Conservation (phyloP, 257 asterid genomes). For the Solanum chilense region DNA sequence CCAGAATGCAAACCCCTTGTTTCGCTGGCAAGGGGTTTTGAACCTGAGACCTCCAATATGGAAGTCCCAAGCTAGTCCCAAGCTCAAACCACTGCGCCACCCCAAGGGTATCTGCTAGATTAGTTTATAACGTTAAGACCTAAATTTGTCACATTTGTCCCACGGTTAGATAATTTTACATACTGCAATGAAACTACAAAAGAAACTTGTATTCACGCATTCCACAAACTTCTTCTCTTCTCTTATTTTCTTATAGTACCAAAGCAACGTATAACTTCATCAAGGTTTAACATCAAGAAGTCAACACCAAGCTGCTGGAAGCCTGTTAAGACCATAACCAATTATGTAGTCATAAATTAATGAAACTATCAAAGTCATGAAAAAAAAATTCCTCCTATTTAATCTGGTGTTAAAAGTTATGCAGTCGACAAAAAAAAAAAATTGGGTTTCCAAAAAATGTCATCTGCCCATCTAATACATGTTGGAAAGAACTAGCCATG, state of each 20-base stretch:
- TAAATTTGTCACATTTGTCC: not conserved
- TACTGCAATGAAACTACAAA: not conserved
- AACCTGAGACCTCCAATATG: not conserved
- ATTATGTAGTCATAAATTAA: not conserved
- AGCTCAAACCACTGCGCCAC: not conserved
- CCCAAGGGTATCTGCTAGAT: not conserved
- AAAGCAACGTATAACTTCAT: not conserved
- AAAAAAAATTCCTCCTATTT: not conserved
- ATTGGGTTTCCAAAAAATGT: not conserved
- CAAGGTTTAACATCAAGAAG: not conserved
- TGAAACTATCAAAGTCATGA: not conserved
- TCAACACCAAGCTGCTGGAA: not conserved
- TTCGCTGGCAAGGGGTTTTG: not conserved
- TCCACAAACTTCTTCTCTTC: not conserved
- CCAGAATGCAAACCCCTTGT: not conserved
- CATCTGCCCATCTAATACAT: not conserved
- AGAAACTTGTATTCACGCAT: not conserved
- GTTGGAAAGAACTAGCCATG: not conserved
- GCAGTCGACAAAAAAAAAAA: not conserved
- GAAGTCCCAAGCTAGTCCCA: not conserved
- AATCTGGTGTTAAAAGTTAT: not conserved
- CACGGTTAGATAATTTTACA: not conserved
- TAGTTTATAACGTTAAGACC: not conserved
- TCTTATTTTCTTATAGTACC: not conserved
- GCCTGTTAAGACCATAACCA: not conserved